Base-by-base conservation (phyloP, 1,284 basidiomycete genomes). In the Exobasidium rhododendri region DNA sequence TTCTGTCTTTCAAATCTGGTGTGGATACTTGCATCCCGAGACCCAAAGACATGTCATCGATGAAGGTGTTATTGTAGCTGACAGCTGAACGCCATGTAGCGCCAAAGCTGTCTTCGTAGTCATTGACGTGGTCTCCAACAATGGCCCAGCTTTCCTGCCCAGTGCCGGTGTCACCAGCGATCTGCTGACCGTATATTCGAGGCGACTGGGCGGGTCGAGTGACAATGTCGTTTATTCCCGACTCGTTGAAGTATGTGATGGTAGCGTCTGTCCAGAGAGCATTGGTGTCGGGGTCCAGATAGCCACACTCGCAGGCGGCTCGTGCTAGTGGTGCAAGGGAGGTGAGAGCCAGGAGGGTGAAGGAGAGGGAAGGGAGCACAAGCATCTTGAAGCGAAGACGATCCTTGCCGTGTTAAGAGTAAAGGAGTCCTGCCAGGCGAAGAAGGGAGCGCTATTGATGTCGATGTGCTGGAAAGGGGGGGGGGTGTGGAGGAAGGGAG, bases 241-340 rank as follows among this genome's bases (percentile, higher is more conserved):
- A 53, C 32, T 75, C 74, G 66, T 75, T 75, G 53, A 74, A 75
- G 53, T 75, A 75, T 49, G 66, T 69, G 61, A 75, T 74, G 53
- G 67, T 58, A 7, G 70, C 65, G 46, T 73, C 73, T 29, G 73
- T 75, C 72, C 72, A 75, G 20, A 75, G 64, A 0, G 58, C 64
- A 28, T 68, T 52, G 46, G 73, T 75, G 50, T 64, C 50, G 11
- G 71, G 71, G 53, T 75, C 73, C 11, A 64, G 66, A 54, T 71
- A 75, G 10, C 73, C 73, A 55, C 73, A 75, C 47, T 71, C 67
- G 66, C 73, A 75, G 14, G 52, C 20, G 4, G 32, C 52, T 32
- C 28, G 7, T 7, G 29, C 47, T 31, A 31, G 22, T 17, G 69
- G 67, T 50, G 47, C 47, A 26, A 31, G 10, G 14, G 47, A 7